Base-by-base conservation (phyloP, 345 rosid species). In the Eucalyptus fibrosa region DNA sequence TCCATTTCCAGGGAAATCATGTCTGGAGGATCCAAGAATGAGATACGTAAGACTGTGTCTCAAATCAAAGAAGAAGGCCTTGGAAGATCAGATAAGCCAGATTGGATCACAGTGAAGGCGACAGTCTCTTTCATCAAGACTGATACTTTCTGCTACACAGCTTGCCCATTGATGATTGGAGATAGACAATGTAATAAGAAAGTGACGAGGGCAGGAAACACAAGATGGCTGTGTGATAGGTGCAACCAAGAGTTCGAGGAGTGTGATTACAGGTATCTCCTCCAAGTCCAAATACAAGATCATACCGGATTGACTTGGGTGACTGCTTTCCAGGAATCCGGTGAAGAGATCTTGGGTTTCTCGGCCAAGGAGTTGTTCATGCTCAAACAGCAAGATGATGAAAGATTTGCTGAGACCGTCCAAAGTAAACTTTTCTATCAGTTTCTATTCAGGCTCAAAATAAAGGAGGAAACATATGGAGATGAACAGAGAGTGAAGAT, bases 41-140 rank as follows among this genome's bases (percentile, higher is more conserved):
- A 97, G 91, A 92, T 93, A 59, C 92, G 96, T 12, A 97, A 96
- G 93, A 94, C 92, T 8, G 95, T 96, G 49, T 91, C 96, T 88
- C 97, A 97, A 93, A 96, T 96, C 94, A 97, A 93, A 94, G 92
- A 90, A n/a, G 99, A 96, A 94, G 99, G 97, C 86, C 98, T 96
- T 49, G 99, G 99, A 91, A 95, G 96, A 93, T 95, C 98, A 28
- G 96, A 95, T 89, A 95, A 94, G 92, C 97, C 99, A 45, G 99
- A 97, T 89, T 97, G 98, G 98, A 94, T 96, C 89, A 94, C 97
- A 18, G 93, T 96, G 82, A 95, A 91, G 93, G 99, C 94, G 55
- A 93, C 96, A 44, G 80, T 96, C 53, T 94, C 95, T 72, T 97
- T 95, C 90, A 91, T 97, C 82, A 97, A 96, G 89, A 93, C 96